Evolutionary conservation across 2,329 filamentous ascomycete species (phyloP).

Genomic region (Neodidymelliopsis sp.): DNA sequence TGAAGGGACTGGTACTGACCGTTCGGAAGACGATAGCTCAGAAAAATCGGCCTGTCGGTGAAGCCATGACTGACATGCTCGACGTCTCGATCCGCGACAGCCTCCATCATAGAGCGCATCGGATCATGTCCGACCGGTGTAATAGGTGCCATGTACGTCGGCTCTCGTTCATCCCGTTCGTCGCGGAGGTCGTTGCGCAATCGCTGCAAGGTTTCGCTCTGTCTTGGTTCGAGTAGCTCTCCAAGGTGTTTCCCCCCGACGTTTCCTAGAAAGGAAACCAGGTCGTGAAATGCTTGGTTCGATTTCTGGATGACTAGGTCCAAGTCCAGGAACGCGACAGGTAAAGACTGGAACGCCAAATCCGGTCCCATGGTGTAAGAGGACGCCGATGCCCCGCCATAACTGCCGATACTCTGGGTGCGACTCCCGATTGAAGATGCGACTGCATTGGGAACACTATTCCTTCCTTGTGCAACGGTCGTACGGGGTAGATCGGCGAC

Average conservation of each 20-base stretch:
- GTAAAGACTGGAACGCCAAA: constrained; percentile 39
- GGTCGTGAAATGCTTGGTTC: constrained; percentile 54
- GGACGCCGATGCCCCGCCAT: constrained; percentile 24
- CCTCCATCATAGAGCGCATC: constrained; percentile 50
- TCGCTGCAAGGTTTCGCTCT: constrained; percentile 53
- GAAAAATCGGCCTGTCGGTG: constrained; percentile 50
- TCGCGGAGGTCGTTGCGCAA: constrained; percentile 55
- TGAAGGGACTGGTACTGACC: constrained; percentile 47
- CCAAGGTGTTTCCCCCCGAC: constrained; percentile 50
- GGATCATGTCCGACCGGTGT: constrained; percentile 53
- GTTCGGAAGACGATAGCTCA: constrained; percentile 49
- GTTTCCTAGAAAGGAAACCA: constrained; percentile 51
- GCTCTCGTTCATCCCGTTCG: constrained; percentile 57
- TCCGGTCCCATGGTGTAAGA: constrained; percentile 35
- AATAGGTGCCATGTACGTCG: constrained; percentile 60
- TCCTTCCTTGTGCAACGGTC: constrained; percentile 28
- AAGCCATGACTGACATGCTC: constrained; percentile 55
- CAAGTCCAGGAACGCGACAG: constrained; percentile 55
- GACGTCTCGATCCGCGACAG: constrained; percentile 52
- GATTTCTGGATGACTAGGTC: constrained; percentile 57
- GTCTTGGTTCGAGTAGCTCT: constrained; percentile 53
- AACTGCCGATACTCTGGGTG: constrained; percentile 25
- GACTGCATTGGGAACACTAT: constrained; percentile 22
- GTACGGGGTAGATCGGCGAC: constrained; percentile 34
- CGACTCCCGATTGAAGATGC: constrained; percentile 25